Conservation (phyloP, 257 asterid genomes). For the Solanum phureja region DNA sequence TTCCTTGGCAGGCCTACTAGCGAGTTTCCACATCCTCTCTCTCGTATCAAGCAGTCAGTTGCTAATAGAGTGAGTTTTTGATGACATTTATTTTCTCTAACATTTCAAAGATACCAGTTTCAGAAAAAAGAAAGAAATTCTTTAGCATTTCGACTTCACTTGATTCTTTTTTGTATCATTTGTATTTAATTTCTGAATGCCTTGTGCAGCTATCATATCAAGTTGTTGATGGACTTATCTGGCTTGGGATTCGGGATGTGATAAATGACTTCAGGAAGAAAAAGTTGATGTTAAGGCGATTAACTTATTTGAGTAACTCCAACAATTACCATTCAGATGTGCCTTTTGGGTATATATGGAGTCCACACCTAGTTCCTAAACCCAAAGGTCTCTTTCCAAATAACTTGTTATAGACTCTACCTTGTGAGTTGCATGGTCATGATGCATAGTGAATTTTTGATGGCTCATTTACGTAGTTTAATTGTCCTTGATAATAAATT, state of each 20-base stretch:
- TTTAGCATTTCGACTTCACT: background rate
- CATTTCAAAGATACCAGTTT: background rate
- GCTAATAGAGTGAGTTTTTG: conserved; percentile 59
- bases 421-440: background rate
- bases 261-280: conserved; percentile 84
- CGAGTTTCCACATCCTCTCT: conserved; percentile 92
- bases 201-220: conserved; percentile 71
- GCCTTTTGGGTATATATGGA: conserved; percentile 90
- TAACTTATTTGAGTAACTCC: conserved; percentile 72
- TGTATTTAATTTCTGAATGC: background rate
- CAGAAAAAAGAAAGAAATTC: background rate
- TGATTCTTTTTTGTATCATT: background rate
- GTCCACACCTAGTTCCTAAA: conserved; percentile 91
- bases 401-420: background rate
- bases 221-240: conserved; percentile 70
- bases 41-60: conserved; percentile 79
- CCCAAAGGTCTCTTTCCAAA: conserved; percentile 53
- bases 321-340: conserved; percentile 30
- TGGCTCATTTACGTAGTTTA: background rate
- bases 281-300: conserved; percentile 57
- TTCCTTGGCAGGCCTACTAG: conserved; percentile 60
- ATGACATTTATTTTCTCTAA: conserved; percentile 1
- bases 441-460: background rate
- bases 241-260: conserved; percentile 93
- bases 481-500: background rate